Evolutionary conservation across 257 asterid genomes (phyloP).

Genomic region (Primulina huaijiensis): DNA sequence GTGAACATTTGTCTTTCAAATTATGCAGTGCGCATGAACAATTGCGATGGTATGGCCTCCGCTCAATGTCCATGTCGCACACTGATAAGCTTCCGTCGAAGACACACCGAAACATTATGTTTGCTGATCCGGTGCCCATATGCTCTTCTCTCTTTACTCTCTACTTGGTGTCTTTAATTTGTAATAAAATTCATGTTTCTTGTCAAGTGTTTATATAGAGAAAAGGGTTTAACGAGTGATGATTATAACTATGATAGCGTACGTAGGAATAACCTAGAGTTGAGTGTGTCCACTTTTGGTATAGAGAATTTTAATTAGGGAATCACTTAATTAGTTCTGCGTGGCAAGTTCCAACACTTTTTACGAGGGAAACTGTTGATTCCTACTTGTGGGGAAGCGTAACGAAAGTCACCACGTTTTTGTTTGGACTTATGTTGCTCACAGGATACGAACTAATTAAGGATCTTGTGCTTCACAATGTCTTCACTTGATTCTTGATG

Average conservation of each 20-base stretch:
- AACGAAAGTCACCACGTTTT: not conserved
- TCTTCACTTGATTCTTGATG: not conserved
- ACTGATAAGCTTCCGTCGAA: constrained; percentile 34
- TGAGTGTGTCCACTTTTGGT: not conserved
- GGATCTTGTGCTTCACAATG: not conserved
- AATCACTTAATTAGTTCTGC: not conserved
- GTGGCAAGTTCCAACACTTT: not conserved
- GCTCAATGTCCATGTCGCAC: constrained; percentile 36
- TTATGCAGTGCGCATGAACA: constrained; percentile 46
- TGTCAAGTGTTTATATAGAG: constrained; percentile 27
- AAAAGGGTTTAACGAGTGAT: not conserved
- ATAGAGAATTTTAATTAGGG: not conserved
- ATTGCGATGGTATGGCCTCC: constrained; percentile 39
- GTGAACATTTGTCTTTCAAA: constrained; percentile 24
- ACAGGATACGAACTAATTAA: too few relatives aligned
- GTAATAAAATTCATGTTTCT: constrained; percentile 15
- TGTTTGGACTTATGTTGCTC: not conserved
- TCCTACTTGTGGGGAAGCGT: not conserved
- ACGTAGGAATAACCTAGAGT: constrained; percentile 13
- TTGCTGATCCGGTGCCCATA: constrained; percentile 37
- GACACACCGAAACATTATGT: constrained; percentile 27
- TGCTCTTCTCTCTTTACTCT: constrained; percentile 19
- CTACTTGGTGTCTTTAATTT: not conserved
- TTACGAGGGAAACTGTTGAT: not conserved
- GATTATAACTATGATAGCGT: constrained; percentile 21